Base-by-base conservation (phyloP, 129 eudicot genomes). In the Helichrysum umbraculigerum region DNA sequence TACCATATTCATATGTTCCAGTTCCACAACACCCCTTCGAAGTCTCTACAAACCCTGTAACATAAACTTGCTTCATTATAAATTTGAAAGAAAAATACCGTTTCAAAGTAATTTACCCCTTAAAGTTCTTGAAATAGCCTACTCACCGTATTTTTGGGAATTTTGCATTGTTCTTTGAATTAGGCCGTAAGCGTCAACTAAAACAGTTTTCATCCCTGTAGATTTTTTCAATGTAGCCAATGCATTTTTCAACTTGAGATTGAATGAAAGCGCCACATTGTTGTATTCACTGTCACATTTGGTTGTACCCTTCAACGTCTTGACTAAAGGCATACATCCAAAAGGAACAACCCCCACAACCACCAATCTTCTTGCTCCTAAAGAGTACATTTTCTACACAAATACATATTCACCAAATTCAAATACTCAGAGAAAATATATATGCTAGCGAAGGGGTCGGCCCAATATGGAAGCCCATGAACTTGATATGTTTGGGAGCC, bases 21-120 rank as follows among this genome's bases (percentile, higher is more conserved):
- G 89, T 79, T 54, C 96, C 96, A 47, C 96, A 89, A 34, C 96
- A 89, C 30, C 96, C 96, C 76, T 84, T 86, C 16, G 72, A 65
- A 22, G 89, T 76, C 83, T 86, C 96, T 33, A 22, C 12, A 62
- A 89, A 87, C 35, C 91, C 91, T 89, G 87, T 33, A 66, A 21
- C 22, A 50, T 3, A 16, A 54, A 2, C 15, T 35, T 50, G 6
- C 51, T 54, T 21, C 58, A 28, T 74, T 73, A 0, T 14, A 74
- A 28, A 25, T 44, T 29, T 29, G 12, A 28, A 63, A 11, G 1
- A 29, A 6, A 57, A 3, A 29, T 25, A 39, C 0, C 2, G 19
- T 41, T n/a, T 12, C 7, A 42, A 6, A 42, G 71, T 32, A 25
- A 25, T 17, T 35, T 34, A 25, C 42, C 14, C 29, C 3, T 42